These are phyloP conservation scores for Chloropicon primus DNA, from an alignment of 139 green algal genomes.

Conservation along the genomic window DNA sequence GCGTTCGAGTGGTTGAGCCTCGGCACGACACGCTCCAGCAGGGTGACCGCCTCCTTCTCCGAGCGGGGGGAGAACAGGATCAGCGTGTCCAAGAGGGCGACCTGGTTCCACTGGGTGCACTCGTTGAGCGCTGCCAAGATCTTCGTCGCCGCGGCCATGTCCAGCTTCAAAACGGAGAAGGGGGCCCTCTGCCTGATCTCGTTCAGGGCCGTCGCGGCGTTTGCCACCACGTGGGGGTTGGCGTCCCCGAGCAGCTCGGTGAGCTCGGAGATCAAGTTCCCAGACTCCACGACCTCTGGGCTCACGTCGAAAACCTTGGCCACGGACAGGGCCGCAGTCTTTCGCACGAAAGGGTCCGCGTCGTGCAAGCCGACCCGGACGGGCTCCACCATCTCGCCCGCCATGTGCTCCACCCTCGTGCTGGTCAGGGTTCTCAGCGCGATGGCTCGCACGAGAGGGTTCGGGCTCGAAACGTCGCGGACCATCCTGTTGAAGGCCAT, in stretches of 20 bases:
- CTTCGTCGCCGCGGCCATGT: conserved; percentile 65
- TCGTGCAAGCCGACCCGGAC: conserved; percentile 82
- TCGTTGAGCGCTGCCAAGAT: conserved; percentile 94
- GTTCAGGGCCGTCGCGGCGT: conserved; percentile 80
- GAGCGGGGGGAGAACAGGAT: conserved; percentile 48
- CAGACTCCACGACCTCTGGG: conserved; percentile 85
- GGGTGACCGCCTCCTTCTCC: conserved; percentile 63
- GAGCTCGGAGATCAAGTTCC: conserved; percentile 81
- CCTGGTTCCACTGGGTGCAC: conserved; percentile 97
- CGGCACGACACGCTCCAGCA: conserved; percentile 88
- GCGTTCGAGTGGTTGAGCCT: conserved; percentile 96
- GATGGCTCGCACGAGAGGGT: conserved; percentile 90
- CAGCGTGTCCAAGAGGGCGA: conserved; percentile 94
- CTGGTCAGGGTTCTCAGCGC: conserved; percentile 98
- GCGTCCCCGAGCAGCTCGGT: conserved; percentile 81
- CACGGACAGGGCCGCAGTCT: conserved; percentile 95
- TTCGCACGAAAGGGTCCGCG: conserved; percentile 97
- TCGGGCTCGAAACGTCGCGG: conserved; percentile 91
- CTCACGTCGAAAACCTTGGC: conserved; percentile 97
- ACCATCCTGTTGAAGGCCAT: conserved; percentile 99
- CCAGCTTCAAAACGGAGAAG: conserved; percentile 55
- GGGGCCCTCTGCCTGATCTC: conserved; percentile 71
- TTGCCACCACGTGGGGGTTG: conserved; percentile 99
- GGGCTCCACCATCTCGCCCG: conserved; percentile 96
- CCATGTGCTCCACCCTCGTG: conserved; percentile 98